Evolutionary conservation across 2,329 filamentous ascomycete species (phyloP), one percentile per base, ranked within the genome.

Genomic region (Ceratocystis destructans): DNA sequence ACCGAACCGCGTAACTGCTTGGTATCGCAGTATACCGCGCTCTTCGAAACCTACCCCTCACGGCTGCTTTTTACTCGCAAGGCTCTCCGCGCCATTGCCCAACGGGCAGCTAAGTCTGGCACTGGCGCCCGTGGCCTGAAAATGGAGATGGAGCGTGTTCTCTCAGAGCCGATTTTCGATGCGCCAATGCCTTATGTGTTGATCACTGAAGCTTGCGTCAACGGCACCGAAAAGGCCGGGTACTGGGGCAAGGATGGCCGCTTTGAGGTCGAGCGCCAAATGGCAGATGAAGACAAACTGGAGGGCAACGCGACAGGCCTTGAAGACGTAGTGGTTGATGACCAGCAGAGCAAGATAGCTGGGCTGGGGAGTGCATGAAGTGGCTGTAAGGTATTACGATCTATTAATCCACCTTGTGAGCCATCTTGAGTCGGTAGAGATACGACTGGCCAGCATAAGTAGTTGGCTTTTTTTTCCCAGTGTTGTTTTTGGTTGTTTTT

Each of bases 1-100:
- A 96, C 90, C 0, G 93, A 97, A 74, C 94, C 94, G 0, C 86
- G 89, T 67, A 96, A 96, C 76, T 90, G 87, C 64, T 82, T 99
- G 0, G 81, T 96, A 2, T 85, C 87, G 61, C 94, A 99, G 76
- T 97, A 96, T 75, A 88, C 87, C 20, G 87, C 91, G 2, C 83
- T 96, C 1, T 96, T 97, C 73, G 84, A 88, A 66, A 87, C 84
- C 0, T 87, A 85, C 69, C 87, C 94, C 0, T 90, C 88, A 65
- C 87, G 89, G 61, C 79, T 99, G 2, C 85, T 84, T 70, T 95
- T 97, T 76, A 96, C 93, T 0, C 87, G 84, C 2, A 84, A 85
- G 5, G 88, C 93, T 0, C 78, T 97, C n/a, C 81, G 86, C 69
- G 88, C 89, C 63, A 85, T 99, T 67, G 93, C 94, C 2, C 83